Evolutionary conservation across 2,329 filamentous ascomycete genomes (phyloP).

Genomic region (Fusarium veterinarium): DNA sequence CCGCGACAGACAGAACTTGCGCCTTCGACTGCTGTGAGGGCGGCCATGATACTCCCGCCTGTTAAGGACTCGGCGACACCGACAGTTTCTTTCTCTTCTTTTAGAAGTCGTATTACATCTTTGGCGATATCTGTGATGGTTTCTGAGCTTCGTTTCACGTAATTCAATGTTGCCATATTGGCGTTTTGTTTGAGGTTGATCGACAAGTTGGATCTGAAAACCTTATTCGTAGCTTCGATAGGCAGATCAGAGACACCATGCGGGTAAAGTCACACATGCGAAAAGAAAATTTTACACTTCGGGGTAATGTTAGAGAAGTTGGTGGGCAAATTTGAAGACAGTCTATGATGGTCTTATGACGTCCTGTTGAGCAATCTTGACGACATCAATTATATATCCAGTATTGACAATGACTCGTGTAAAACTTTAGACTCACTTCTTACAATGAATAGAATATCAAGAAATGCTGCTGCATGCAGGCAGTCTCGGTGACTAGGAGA

Average conservation of each 20-base stretch:
- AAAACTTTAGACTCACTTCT: not conserved
- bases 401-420: not conserved
- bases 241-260: not conserved
- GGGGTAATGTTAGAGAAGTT: rapidly evolving
- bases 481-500: rapidly evolving
- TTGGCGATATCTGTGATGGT: slow-evolving; percentile 25
- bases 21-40: slow-evolving; percentile 47
- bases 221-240: not conserved
- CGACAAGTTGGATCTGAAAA: not conserved
- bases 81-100: slow-evolving; percentile 41
- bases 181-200: not conserved
- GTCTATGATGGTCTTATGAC: not conserved
- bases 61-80: slow-evolving; percentile 50
- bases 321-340: not conserved
- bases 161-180: slow-evolving; percentile 5
- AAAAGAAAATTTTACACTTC: not conserved
- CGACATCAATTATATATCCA: not conserved
- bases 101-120: slow-evolving; percentile 29
- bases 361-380: not conserved
- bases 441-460: not conserved
- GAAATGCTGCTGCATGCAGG: not conserved
- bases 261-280: not conserved
- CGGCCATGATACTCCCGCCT: slow-evolving; percentile 47
- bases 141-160: slow-evolving; percentile 15
- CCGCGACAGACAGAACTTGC: slow-evolving; percentile 49